Conservation (phyloP, 2,329 filamentous ascomycete genomes). For the Botrytis fragariae region DNA sequence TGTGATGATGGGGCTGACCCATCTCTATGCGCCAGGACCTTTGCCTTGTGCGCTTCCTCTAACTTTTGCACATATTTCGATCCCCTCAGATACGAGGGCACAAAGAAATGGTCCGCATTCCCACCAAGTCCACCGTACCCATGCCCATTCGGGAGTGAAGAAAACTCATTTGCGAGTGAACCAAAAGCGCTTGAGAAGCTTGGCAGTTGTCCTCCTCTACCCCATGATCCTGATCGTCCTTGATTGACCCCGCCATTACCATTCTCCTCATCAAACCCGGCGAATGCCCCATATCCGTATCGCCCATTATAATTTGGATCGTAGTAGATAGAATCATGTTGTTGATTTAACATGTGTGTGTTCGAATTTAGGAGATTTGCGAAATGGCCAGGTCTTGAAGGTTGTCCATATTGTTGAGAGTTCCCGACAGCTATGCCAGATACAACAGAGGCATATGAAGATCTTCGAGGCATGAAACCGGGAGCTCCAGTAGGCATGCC, state of each 20-base stretch:
- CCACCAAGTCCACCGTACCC: slow-evolving; percentile 28
- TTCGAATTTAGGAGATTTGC: slow-evolving; percentile 32
- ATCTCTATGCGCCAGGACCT: slow-evolving; percentile 48
- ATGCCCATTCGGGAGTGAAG: slow-evolving; percentile 33
- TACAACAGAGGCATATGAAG: slow-evolving; percentile 61
- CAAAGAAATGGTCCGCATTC: slow-evolving; percentile 59
- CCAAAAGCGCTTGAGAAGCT: slow-evolving; percentile 39
- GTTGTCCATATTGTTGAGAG: slow-evolving; percentile 29
- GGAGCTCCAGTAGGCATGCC: slow-evolving; percentile 39
- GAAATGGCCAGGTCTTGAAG: slow-evolving; percentile 36
- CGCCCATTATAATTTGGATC: slow-evolving; percentile 32
- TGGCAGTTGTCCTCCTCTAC: slow-evolving; percentile 35
- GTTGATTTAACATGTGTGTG: slow-evolving; percentile 24
- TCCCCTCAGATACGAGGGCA: slow-evolving; percentile 77
- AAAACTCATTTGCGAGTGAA: slow-evolving; percentile 27
- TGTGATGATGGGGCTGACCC: slow-evolving; percentile 45
- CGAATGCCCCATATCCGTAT: slow-evolving; percentile 27
- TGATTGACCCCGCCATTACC: slow-evolving; percentile 30
- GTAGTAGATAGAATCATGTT: slow-evolving; percentile 32
- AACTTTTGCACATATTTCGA: slow-evolving; percentile 77
- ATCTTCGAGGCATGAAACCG: slow-evolving; percentile 48
- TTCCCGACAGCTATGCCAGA: slow-evolving; percentile 46
- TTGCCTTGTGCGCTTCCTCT: slow-evolving; percentile 65
- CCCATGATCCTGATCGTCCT: slow-evolving; percentile 33
- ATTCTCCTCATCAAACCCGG: slow-evolving; percentile 34